Conservation (phyloP, 495 filamentous ascomycete species). For the Gamarada debralockiae region DNA sequence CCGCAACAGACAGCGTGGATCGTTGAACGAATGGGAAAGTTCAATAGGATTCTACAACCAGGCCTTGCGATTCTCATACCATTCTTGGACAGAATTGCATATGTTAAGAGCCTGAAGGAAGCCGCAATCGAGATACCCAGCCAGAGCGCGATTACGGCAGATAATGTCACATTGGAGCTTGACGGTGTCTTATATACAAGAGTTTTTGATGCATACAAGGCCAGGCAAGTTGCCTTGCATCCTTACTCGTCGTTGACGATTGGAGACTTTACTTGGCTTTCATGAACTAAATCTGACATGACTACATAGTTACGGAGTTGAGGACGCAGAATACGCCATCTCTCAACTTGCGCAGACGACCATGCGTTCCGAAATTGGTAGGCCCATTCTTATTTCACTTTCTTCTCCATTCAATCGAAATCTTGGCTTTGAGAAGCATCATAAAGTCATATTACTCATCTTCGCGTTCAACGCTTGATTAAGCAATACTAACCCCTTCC, state of each 20-base stretch:
- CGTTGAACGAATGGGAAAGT: conserved; percentile 98
- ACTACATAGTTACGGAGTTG: conserved; percentile 79
- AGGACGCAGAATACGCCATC: conserved; percentile 98
- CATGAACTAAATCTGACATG: not conserved
- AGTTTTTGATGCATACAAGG: conserved; percentile 97
- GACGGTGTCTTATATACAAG: conserved; percentile 94
- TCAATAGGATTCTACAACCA: conserved; percentile 85
- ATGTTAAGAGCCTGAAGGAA: conserved; percentile 97
- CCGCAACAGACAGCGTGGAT: conserved; percentile 99
- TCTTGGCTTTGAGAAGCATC: no score
- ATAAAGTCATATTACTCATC: no score
- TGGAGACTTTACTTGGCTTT: no score
- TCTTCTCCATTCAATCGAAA: no score
- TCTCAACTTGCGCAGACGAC: conserved; percentile 97
- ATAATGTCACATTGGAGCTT: conserved; percentile 95
- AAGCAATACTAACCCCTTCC: no score
- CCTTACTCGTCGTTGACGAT: no score
- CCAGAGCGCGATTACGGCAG: conserved; percentile 95
- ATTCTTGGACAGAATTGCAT: conserved; percentile 92
- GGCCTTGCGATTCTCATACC: conserved; percentile 87
- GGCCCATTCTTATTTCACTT: no score
- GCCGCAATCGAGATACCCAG: conserved; percentile 92
- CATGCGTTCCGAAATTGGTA: conserved; percentile 94
- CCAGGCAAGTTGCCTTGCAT: conserved; percentile 53
- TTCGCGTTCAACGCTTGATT: no score